Base-by-base conservation (phyloP, 1,284 basidiomycete genomes). In the Fomitopsis palustris region DNA sequence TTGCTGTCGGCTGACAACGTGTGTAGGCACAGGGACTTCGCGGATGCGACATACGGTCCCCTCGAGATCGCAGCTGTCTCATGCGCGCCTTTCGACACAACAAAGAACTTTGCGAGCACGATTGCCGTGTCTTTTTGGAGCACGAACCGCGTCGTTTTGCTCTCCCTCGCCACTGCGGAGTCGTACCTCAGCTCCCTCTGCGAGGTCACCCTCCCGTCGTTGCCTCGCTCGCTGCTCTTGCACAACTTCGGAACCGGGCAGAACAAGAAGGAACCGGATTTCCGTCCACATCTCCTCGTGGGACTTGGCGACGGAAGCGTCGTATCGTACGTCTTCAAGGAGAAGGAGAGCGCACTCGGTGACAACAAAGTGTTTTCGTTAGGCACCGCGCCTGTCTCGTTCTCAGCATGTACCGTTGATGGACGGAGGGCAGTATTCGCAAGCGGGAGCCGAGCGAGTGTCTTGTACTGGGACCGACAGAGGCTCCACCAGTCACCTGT, bases 301-400 rank as follows among this genome's bases (percentile, higher is more conserved):
- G 95, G 95, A 0, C 76, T 96, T 4, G 85, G 83, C 5, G 86
- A 97, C 70, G 96, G 96, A 1, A 84, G 84, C 3, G 78, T 96
- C n/a, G 80, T 86, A 3, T 79, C 83, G 5, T 88, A 86, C 63
- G 63, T 73, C 14, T 78, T 75, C 73, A 80, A 75, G 64, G 79
- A 77, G 37, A 74, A 77, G 49, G 49, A 52, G 17, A n/a, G 31
- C 59, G 63, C 77, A 58, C 65, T 85, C n/a, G 76, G 70, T 51
- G 83, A 85, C 47, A 74, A 77, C 66, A 90, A 87, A 65, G 69
- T 83, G 4, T 77, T 88, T 23, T 78, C 84, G 0, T 73, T 96
- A n/a, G 94, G 94, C 1, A 78, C 77, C 55, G 73, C 80, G 12
- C 91, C 92, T 2, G 84, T 93, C 31, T 77, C 74, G 14, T 72